These are phyloP conservation scores for Fusarium sp. DNA, from an alignment of 2,329 filamentous ascomycete species.

Conservation along the genomic window DNA sequence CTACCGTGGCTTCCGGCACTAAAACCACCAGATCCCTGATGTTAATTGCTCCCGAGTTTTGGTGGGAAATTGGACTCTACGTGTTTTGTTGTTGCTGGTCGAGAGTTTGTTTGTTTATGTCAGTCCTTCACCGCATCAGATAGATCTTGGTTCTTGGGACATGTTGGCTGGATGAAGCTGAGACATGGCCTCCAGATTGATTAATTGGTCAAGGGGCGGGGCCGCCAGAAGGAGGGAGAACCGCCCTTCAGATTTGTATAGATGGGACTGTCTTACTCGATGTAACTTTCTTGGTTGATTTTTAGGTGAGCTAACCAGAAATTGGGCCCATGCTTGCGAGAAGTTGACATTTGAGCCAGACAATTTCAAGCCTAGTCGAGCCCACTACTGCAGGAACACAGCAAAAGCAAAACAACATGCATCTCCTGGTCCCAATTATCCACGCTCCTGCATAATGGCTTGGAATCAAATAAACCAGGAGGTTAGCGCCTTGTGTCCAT, in stretches of 20 bases:
- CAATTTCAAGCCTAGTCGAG: constrained; percentile 30
- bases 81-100: neutral
- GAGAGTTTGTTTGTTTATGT: neutral
- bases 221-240: neutral
- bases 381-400: constrained; percentile 43
- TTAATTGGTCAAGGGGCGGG: neutral
- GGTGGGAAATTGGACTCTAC: constrained; percentile 12
- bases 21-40: neutral
- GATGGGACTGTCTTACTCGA: constrained; percentile 6
- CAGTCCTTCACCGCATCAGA: constrained; percentile 1
- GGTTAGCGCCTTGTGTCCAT: constrained; percentile 29
- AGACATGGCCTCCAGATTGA: constrained; percentile 10
- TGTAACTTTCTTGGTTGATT: neutral
- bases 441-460: constrained; percentile 21
- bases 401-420: constrained; percentile 24
- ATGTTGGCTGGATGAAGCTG: constrained; percentile 25
- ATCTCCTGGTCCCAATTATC: constrained; percentile 23
- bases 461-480: constrained; percentile 8
- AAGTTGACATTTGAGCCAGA: constrained; percentile 12
- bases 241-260: neutral
- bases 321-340: constrained; percentile 3
- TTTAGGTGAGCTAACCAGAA: constrained; percentile 5
- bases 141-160: constrained; percentile 18
- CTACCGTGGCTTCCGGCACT: constrained; percentile 32
- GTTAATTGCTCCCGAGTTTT: neutral